Conservation (phyloP, 202 grass and related monocot genomes). For the Hordeum pubiflorum region DNA sequence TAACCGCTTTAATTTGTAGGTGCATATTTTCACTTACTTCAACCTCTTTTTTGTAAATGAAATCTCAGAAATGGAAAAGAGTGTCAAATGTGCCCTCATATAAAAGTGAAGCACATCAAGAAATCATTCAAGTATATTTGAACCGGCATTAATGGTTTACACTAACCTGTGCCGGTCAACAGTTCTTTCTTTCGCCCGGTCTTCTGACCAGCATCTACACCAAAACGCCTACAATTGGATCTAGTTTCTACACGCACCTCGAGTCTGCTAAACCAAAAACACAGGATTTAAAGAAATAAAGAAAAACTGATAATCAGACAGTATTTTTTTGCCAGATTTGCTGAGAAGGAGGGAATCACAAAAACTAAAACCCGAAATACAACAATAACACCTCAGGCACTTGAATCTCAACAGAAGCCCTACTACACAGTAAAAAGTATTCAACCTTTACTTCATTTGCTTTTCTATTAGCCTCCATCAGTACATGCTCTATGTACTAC, state of each 20-base stretch:
- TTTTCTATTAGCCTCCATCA: neutral
- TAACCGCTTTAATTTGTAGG: neutral
- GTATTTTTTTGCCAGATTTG: neutral
- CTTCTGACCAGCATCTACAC: neutral
- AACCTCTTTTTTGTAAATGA: too few relatives aligned
- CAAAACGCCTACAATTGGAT: neutral
- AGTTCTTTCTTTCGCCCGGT: too few relatives aligned
- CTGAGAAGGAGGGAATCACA: neutral
- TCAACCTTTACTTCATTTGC: slow-evolving; percentile 33
- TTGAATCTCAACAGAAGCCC: neutral
- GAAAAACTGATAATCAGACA: neutral
- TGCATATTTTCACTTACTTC: neutral
- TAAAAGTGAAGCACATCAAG: neutral
- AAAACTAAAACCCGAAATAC: neutral
- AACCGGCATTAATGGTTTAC: neutral
- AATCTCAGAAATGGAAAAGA: neutral
- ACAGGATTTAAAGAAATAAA: neutral
- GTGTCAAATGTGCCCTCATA: neutral
- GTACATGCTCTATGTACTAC: slow-evolving; percentile 26
- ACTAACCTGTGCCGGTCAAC: neutral
- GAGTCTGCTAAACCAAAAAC: neutral
- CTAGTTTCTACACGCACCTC: neutral
- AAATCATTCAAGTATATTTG: neutral
- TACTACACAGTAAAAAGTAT: neutral
- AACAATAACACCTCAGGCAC: neutral